Conservation (phyloP, 139 green algal species). For the Parachlorella kessleri region DNA sequence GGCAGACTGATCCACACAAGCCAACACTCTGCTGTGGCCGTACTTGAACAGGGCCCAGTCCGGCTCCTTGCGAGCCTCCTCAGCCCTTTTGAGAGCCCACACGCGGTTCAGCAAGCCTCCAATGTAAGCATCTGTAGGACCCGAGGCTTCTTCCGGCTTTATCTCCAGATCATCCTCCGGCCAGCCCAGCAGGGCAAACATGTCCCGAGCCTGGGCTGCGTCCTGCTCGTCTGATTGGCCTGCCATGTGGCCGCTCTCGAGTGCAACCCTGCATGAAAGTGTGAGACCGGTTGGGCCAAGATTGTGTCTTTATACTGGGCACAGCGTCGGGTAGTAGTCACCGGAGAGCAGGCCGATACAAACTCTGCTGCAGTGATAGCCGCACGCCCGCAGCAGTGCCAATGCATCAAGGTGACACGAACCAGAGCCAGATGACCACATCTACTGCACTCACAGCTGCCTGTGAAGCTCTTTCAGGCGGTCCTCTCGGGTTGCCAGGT, state of each 20-base stretch:
- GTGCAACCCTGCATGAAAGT: not conserved
- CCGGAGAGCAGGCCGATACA: too few relatives aligned
- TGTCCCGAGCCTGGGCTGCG: conserved; percentile 2
- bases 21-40: too few relatives aligned
- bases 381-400: too few relatives aligned
- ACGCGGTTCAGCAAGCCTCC: conserved; percentile 23
- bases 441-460: conserved; percentile 41
- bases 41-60: conserved; percentile 15
- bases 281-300: too few relatives aligned
- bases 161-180: not conserved
- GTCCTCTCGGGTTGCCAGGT: conserved; percentile 42
- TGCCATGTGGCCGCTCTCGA: not conserved
- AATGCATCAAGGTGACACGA: too few relatives aligned
- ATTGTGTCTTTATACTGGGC: too few relatives aligned
- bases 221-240: conserved; percentile 26
- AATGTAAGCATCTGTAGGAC: not conserved
- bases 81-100: conserved; percentile 8
- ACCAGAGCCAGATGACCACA: conserved; percentile 5
- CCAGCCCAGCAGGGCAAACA: conserved; percentile 44
- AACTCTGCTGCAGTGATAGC: too few relatives aligned
- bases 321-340: too few relatives aligned
- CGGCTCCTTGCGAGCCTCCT: conserved; percentile 2
- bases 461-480: conserved; percentile 49
- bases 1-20: too few relatives aligned
- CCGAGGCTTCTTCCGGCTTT: not conserved